Conservation (phyloP, 768 basidiomycete genomes). For the Chalciporus chontae region DNA sequence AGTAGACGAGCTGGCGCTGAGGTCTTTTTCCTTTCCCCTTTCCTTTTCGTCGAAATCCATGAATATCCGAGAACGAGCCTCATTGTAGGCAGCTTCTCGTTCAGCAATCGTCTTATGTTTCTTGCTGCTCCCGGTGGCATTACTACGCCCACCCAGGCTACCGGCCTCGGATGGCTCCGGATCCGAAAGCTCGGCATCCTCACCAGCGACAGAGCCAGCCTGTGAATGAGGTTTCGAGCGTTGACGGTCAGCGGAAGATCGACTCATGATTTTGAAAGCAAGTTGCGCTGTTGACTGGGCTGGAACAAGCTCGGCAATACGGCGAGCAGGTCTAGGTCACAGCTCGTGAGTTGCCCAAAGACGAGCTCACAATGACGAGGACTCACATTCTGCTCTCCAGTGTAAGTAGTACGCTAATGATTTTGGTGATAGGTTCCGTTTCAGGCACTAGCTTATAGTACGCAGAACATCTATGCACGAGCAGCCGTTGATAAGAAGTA, state of each 20-base stretch:
- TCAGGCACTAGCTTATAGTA: constrained; percentile 78
- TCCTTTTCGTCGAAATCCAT: constrained; percentile 73
- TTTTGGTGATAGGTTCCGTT: constrained; percentile 59
- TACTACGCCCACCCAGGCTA: constrained; percentile 70
- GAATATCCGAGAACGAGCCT: constrained; percentile 83
- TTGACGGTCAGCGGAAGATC: constrained; percentile 52
- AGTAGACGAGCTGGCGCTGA: constrained; percentile 75
- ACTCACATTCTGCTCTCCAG: constrained; percentile 76
- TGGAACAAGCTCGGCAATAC: constrained; percentile 76
- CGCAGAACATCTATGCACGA: constrained; percentile 81
- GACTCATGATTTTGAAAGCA: constrained; percentile 88
- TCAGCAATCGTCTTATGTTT: constrained; percentile 79
- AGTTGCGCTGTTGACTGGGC: constrained; percentile 65
- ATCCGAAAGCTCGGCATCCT: constrained; percentile 76
- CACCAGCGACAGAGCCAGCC: constrained; percentile 66
- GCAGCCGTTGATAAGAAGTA: constrained; percentile 80
- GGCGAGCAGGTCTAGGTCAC: constrained; percentile 55
- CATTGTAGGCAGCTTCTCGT: constrained; percentile 86
- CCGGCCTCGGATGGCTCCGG: constrained; percentile 77
- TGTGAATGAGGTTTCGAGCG: constrained; percentile 62
- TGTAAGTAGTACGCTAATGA: constrained; percentile 53
- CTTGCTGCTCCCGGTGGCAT: constrained; percentile 57
- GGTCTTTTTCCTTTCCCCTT: constrained; percentile 66
- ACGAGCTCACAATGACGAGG: neutral
- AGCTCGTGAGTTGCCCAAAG: constrained; percentile 13